Base-by-base conservation (phyloP, 257 asterid genomes). In the Solanum pennellii region DNA sequence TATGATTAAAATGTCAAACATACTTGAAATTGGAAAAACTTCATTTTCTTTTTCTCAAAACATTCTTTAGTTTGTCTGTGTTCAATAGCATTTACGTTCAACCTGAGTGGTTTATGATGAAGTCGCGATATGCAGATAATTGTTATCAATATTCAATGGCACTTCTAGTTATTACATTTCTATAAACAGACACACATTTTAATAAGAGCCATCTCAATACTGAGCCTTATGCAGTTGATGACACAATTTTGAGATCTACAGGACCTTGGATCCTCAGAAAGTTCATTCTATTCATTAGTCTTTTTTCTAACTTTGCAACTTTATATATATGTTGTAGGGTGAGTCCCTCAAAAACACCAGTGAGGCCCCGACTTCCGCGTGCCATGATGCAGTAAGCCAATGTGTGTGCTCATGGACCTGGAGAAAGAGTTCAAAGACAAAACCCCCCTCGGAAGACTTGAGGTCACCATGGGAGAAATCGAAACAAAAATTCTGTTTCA, bases 321-420 rank as follows among this genome's bases (percentile, higher is more conserved):
- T 66, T 42, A 83, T 59, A 71, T n/a, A 39, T n/a, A 44, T 76
- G 12, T 86, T 86, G 73, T 73, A 96, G 99, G 98, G 98, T 95
- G 93, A 95, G 98, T 87, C 99, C 99, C 89, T 96, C 99, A 39
- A 96, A 96, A 94, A 96, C 99, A 23, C 99, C 98, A 3, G 98
- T 96, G 91, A 95, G 98, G 98, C 98, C 98, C 18, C 93, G 94
- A 45, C 62, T 91, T 85, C 89, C 95, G 56, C 94, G 91, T 87
- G 91, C 94, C 12, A 94, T 90, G 74, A 60, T 65, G 88, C 84
- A 86, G 75, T 86, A 86, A 86, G 13, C 52, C 56, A 18, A n/a
- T 86, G 71, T 33, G 41, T 29, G 12, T 20, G 27, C 73, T 39
- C 73, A 35, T 75, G 83, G 87, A 45, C 27, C 47, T 33, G 88